A percentile compares a stretch with the other conserved stretches of the same genome.
Conservation (phyloP, 169 alveolate genomes). For the Toxoplasma gondii region DNA sequence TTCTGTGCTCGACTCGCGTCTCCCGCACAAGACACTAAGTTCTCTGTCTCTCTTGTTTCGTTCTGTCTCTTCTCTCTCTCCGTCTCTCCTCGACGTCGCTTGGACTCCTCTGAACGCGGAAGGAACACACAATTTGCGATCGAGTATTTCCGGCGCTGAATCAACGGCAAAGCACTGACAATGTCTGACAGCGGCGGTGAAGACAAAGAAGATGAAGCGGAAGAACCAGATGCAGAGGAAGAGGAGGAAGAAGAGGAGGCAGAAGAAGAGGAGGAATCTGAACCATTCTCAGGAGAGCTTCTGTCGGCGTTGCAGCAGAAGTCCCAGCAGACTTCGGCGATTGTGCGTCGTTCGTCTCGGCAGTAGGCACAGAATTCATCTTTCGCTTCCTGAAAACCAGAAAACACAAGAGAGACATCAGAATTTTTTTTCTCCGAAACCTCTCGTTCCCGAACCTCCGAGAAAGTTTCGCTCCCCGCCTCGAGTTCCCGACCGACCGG, state of each 20-base stretch:
- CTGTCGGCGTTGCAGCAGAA: constrained; percentile 67
- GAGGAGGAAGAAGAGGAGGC: not conserved
- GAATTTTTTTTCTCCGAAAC: not conserved
- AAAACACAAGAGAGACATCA: not conserved
- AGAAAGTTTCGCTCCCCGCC: too few species aligned
- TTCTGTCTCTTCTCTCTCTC: not conserved
- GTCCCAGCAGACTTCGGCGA: constrained; percentile 80
- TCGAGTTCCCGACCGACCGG: too few species aligned
- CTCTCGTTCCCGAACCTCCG: too few species aligned
- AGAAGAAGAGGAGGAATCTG: not conserved
- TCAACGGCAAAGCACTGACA: constrained; percentile 71
- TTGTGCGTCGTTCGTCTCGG: constrained; percentile 78
- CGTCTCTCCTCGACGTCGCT: not conserved
- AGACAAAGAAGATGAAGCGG: not conserved
- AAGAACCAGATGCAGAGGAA: not conserved
- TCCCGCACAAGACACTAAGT: not conserved
- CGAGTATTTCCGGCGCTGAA: constrained; percentile 75
- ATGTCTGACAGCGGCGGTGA: constrained; percentile 77
- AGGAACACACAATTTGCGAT: constrained; percentile 61
- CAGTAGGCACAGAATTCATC: constrained; percentile 82
- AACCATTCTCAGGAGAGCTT: too few species aligned
- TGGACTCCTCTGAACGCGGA: not conserved
- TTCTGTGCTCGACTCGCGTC: not conserved
- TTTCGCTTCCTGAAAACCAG: constrained; percentile 74
- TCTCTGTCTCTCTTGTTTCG: too few species aligned